Base-by-base conservation (phyloP, 176 grass and related monocot genomes). In the Eleusine indica region DNA sequence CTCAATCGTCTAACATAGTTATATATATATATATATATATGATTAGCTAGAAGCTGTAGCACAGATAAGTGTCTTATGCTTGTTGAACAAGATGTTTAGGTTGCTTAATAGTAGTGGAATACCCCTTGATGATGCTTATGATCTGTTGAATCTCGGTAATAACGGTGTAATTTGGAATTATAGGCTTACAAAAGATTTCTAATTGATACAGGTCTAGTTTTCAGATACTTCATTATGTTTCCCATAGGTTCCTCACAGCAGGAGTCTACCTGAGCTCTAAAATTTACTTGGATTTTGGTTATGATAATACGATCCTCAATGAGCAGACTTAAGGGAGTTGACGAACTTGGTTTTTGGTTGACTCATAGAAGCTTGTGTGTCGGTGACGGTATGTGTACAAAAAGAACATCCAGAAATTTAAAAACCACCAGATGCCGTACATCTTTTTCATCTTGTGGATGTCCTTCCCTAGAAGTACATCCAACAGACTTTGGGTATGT, bases 101-200 rank as follows among this genome's bases (percentile, higher is more conserved):
- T 30, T 3, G 60, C 10, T 54, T 16, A 60, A 41, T 61, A 43
- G 39, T 5, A 39, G 12, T 78, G 12, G 39, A 43, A 71, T 30
- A 29, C 21, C 30, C 19, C 35, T 43, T 81, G 19, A 60, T 29
- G 49, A 40, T 1, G 0, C n/a, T 53, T 37, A 71, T 60, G 67
- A 58, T 80, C 42, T 71, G 18, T 41, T 37, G 44, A 79, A 79
- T 66, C 44, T 10, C 47, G 15, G 66, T 57, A 57, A 21, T 19
- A 47, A 47, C 9, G 44, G 9, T 47, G 44, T 47, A 47, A 47
- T 47, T 11, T 47, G 44, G 44, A 47, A 47, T 47, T 47, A 47
- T 47, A 47, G 44, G 9, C 6, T 8, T 49, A 19, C 11, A 14
- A 12, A 21, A 17, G 47, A 43, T 78, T 48, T 19, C 28, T 9